Conservation (phyloP, 2,329 filamentous ascomycete species). For the Aaosphaeria pasadenensis region DNA sequence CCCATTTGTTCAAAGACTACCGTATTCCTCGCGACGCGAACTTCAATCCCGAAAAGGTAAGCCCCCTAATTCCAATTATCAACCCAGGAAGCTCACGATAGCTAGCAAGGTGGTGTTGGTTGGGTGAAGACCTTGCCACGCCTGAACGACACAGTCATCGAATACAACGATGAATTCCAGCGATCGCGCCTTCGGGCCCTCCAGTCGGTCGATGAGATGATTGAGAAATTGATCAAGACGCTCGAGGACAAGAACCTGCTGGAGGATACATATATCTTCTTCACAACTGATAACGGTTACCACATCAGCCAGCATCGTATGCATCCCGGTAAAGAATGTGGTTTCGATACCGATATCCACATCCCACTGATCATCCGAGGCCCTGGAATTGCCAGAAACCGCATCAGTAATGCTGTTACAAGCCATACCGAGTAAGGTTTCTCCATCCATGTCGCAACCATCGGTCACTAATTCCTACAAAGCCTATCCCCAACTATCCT, state of each 20-base stretch:
- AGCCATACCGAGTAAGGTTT: constrained; percentile 42
- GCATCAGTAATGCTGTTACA: constrained; percentile 31
- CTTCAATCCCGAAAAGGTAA: constrained; percentile 58
- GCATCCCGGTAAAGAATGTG: constrained; percentile 38
- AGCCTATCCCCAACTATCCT: constrained; percentile 39
- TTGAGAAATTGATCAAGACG: constrained; percentile 44
- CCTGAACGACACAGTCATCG: constrained; percentile 45
- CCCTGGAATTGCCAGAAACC: constrained; percentile 27
- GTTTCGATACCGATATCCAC: constrained; percentile 41
- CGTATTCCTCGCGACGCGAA: constrained; percentile 59
- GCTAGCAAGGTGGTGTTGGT: constrained; percentile 44
- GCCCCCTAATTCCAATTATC: no score
- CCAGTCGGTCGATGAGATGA: constrained; percentile 54
- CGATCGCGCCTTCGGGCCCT: constrained; percentile 48
- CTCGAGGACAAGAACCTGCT: constrained; percentile 42
- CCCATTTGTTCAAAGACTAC: constrained; percentile 57
- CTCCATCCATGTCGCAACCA: no score
- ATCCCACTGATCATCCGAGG: constrained; percentile 40
- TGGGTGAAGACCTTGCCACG: constrained; percentile 46
- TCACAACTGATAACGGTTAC: constrained; percentile 40
- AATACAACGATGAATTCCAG: constrained; percentile 54
- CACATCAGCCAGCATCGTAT: constrained; percentile 41
- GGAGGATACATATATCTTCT: constrained; percentile 48
- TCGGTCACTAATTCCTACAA: no score
- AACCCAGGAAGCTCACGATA: no score